Evolutionary conservation across 75 land plant species (phyloP), one percentile per base, ranked within the genome.

Genomic region (Gnetum montanum): DNA sequence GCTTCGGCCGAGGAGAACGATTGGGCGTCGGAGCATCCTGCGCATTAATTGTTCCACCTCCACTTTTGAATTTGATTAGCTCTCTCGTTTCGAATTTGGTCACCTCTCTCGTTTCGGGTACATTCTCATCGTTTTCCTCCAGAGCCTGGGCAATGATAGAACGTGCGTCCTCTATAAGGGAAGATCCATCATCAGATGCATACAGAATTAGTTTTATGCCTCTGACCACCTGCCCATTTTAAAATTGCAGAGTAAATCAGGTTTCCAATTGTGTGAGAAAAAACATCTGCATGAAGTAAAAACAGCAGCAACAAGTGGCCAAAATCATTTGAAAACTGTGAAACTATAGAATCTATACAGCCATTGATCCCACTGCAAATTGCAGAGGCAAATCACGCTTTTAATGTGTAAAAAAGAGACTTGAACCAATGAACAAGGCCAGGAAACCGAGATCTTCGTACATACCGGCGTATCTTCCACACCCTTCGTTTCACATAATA

Each of bases 201-300:
- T 91, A 91, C 25, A 91, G 50, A 36, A 91, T 83, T 69, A 48
- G 77, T 46, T 83, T 75, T 40, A 91, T 81, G 1, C 88, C 92
- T 60, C 34, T 62, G 34, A 87, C 85, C 28, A 86, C 73, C 96
- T 90, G 79, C 24, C 18, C 18, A 11, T 33, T 10, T 20, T 31
- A 52, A 22, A 8, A 10, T 2, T 19, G 29, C 35, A 31, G 7
- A 52, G 23, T 60, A 53, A 18, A 13, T 12, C 49, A n/a, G n/a
- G 59, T 8, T n/a, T n/a, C n/a, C n/a, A n/a, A n/a, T n/a, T n/a
- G n/a, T n/a, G n/a, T n/a, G n/a, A n/a, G n/a, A n/a, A n/a, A n/a
- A n/a, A n/a, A n/a, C n/a, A n/a, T n/a, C n/a, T n/a, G n/a, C n/a
- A n/a, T n/a, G n/a, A n/a, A n/a, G n/a, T n/a, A n/a, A n/a, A n/a